phyloP scores from a whole-genome alignment of 805 yeast species.

The Pichia deserticola region DNA sequence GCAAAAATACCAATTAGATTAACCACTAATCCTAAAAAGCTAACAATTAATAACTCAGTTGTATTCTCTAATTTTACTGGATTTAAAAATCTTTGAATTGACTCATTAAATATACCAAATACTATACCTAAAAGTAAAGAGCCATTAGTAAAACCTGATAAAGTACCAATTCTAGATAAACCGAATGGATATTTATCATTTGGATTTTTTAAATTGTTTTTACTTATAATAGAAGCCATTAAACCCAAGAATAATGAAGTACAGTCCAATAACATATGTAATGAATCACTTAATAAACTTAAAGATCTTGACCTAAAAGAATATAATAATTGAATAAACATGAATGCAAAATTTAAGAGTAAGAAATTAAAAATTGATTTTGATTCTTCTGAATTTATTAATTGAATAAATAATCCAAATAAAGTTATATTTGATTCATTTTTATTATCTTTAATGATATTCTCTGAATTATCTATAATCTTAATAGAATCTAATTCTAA shows the following conservation, averaged over 20 bases:
- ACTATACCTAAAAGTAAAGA: conserved; percentile 82
- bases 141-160: conserved; percentile 95
- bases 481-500: not conserved
- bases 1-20: conserved; percentile 92
- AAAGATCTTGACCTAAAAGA: conserved; percentile 89
- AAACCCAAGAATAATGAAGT: conserved; percentile 83
- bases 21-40: conserved; percentile 76
- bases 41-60: conserved; percentile 77
- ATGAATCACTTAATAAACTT: conserved; percentile 85
- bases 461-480: too few relatives aligned
- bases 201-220: conserved; percentile 22
- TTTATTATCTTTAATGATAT: not conserved
- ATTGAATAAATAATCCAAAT: conserved; percentile 24
- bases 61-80: conserved; percentile 78
- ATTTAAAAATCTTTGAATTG: conserved; percentile 67
- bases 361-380: conserved; percentile 83
- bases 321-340: conserved; percentile 88
- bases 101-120: conserved; percentile 80
- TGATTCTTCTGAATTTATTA: conserved; percentile 57
- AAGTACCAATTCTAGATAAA: conserved; percentile 72
- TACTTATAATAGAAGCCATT: conserved; percentile 59
- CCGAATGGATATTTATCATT: conserved; percentile 70
- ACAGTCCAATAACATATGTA: conserved; percentile 96
- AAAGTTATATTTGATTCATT: conserved; percentile 10
- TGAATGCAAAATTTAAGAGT: conserved; percentile 79